Percentiles rank a stretch among this genome's conserved stretches.
Evolutionary conservation across 345 rosid species (phyloP).

Genomic region (Pistacia integerrima): DNA sequence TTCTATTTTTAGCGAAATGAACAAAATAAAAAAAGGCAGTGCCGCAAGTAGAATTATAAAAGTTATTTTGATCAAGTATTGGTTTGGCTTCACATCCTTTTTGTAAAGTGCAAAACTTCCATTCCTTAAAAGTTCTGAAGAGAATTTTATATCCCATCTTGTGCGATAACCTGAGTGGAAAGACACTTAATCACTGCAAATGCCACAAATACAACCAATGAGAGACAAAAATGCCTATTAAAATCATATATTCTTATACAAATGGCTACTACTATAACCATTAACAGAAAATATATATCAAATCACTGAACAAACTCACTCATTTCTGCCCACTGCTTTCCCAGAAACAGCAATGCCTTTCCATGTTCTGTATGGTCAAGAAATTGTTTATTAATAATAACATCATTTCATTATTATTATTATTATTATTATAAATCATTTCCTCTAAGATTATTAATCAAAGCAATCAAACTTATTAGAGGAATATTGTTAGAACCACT

Average conservation of each 20-base stretch:
- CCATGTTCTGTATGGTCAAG: conserved; percentile 28
- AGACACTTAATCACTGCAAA: conserved; percentile 14
- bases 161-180: conserved; percentile 17
- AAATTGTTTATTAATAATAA: conserved; percentile 12
- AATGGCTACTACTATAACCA: conserved; percentile 13
- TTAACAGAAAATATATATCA: not conserved
- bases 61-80: not conserved
- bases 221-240: conserved; percentile 20
- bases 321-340: conserved; percentile 2
- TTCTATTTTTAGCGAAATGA: not conserved
- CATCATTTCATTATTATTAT: not conserved
- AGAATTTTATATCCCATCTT: conserved; percentile 13
- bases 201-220: not conserved
- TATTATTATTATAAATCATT: no score
- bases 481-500: conserved; percentile 16
- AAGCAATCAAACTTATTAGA: not conserved
- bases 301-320: conserved; percentile 1
- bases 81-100: not conserved
- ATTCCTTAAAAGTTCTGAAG: not conserved
- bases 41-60: not conserved
- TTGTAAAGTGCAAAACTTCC: not conserved
- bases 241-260: conserved; percentile 10
- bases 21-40: no score
- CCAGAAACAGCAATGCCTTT: conserved; percentile 14
- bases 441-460: no score